Base-by-base conservation (phyloP, 495 filamentous ascomycete species). In the Neurospora intermedia region DNA sequence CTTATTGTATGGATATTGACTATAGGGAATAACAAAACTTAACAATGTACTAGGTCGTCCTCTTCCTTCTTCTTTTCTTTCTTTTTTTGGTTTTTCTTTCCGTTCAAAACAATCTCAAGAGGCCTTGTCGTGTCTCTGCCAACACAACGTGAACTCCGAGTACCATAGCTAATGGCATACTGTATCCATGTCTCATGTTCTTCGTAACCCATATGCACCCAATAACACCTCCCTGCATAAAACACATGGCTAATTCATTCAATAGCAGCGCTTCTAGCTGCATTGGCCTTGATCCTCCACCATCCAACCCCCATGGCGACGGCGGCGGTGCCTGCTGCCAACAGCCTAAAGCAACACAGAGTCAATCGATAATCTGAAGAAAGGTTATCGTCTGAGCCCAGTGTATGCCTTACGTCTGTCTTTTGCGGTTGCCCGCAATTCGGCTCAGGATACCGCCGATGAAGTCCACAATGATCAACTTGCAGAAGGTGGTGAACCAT, bases 401-500 rank as follows among this genome's bases (percentile, higher is more conserved):
- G 45, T 48, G 70, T 71, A 70, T 38, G 40, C 45, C 76, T 79
- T 76, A 79, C 76, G 74, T 74, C 70, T 77, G 71, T 69, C 75
- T 74, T 62, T 74, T 74, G 41, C 70, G 70, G 42, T 75, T 76
- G 54, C 70, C 76, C 27, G 54, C 54, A 66, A 81, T 72, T 43
- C 69, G 75, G 75, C 43, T 77, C 66, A 82, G 59, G 48, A 81
- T 66, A 15, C 77, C 77, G 1, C 78, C 78, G 20, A 82, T 72
- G 69, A 74, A 76, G 43, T 81, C 78, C 31, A 82, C 78, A 73
- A 82, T 80, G 6, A 82, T 31, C 11, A 81, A 20, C 27, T 74
- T 54, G 69, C 80, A 75, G 43, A 81, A 77, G 15, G 78, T 75
- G 43, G 42, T 69, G 45, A 81, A 70, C 81, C 80, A 82, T 16